Conservation (phyloP, 2,329 filamentous ascomycete species). For the Arachnomyces sp. region DNA sequence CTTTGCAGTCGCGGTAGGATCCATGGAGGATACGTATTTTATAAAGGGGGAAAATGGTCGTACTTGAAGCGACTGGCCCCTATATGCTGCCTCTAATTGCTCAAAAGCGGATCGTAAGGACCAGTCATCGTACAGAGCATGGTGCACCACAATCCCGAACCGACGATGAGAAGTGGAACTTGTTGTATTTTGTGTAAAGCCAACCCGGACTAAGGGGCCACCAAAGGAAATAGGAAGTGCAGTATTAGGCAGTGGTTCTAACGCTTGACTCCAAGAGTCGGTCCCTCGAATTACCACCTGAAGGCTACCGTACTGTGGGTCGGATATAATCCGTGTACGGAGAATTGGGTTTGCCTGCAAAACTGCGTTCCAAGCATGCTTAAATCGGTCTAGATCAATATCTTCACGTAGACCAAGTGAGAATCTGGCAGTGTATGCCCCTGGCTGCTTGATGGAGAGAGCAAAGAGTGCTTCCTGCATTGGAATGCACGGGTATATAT, state of each 20-base stretch:
- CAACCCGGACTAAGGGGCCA: conserved; percentile 23
- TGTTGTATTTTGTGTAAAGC: conserved; percentile 29
- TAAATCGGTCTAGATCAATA: conserved; percentile 37
- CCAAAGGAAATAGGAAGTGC: conserved; percentile 28
- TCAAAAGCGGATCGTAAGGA: conserved; percentile 31
- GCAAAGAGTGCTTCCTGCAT: conserved; percentile 10
- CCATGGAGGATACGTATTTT: conserved; percentile 14
- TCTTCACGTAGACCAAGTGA: conserved; percentile 31
- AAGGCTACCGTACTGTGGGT: conserved; percentile 28
- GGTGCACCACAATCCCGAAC: conserved; percentile 45
- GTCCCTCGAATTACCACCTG: conserved; percentile 37
- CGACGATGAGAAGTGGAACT: conserved; percentile 22
- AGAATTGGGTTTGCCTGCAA: conserved; percentile 41
- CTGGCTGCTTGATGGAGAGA: conserved; percentile 39
- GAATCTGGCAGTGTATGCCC: conserved; percentile 43
- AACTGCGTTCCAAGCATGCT: conserved; percentile 39
- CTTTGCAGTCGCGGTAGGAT: conserved; percentile 10
- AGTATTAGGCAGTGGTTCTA: conserved; percentile 21
- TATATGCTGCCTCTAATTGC: conserved; percentile 31
- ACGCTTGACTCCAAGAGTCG: conserved; percentile 26
- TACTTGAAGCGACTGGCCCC: conserved; percentile 2
- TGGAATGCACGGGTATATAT: conserved; percentile 22
- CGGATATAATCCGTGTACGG: conserved; percentile 41
- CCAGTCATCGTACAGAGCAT: conserved; percentile 48
- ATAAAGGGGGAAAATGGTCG: conserved; percentile 16